Evolutionary conservation across 176 grass and related monocot species (phyloP).

Genomic region (Carex cristatella): DNA sequence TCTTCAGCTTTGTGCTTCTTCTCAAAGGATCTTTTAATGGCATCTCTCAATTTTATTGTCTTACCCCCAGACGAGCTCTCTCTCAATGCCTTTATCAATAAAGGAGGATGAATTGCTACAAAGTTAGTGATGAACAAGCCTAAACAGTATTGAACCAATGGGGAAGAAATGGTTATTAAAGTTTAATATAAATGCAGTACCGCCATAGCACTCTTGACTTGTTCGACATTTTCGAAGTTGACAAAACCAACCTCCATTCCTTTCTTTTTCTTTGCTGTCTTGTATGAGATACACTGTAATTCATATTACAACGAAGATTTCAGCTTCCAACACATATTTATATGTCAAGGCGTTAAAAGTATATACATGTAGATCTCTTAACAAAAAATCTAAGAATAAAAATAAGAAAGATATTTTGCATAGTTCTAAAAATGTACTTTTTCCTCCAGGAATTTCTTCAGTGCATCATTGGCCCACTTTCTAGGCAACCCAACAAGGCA

Average conservation of each 20-base stretch:
- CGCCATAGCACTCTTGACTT: conserved; percentile 56
- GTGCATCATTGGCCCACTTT: conserved; percentile 47
- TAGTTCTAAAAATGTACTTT: conserved; percentile 33
- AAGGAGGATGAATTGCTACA: background rate
- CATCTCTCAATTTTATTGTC: conserved; percentile 84
- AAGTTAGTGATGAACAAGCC: background rate
- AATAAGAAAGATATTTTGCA: background rate
- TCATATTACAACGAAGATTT: background rate
- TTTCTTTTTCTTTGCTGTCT: conserved; percentile 73
- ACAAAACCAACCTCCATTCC: conserved; percentile 95
- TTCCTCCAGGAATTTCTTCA: conserved; percentile 64
- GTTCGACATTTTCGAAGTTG: conserved; percentile 56
- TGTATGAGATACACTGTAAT: conserved; percentile 63
- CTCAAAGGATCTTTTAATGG: conserved; percentile 56
- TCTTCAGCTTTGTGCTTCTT: conserved; percentile 29
- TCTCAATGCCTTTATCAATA: conserved; percentile 39
- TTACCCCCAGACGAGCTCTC: conserved; percentile 60
- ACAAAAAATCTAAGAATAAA: background rate
- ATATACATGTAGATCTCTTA: background rate
- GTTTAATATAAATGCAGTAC: conserved; percentile 34
- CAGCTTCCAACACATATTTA: background rate
- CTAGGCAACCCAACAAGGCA: conserved; percentile 72
- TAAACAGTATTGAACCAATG: background rate
- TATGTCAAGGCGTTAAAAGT: background rate
- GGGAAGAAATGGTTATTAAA: background rate